A percentile compares a stretch with the other conserved stretches of the same genome.
phyloP scores from a whole-genome alignment of 306 rosid species.

The Fagus crenata region DNA sequence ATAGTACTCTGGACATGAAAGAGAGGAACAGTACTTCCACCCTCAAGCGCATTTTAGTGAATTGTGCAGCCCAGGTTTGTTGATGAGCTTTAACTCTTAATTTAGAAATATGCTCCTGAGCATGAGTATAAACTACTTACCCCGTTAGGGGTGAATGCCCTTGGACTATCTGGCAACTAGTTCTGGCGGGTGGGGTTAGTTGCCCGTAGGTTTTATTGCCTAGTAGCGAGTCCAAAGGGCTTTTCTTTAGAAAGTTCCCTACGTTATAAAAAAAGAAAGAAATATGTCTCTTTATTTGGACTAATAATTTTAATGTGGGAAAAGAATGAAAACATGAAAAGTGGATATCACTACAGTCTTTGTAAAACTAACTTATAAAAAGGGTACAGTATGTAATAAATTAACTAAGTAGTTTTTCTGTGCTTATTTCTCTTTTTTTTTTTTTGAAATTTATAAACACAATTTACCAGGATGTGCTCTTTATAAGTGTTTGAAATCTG shows the following conservation, averaged over 20 bases:
- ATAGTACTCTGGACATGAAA: constrained; percentile 61
- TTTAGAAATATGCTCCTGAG: background rate
- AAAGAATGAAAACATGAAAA: background rate
- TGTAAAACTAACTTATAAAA: background rate
- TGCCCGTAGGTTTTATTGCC: too few species aligned
- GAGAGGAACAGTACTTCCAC: constrained; percentile 66
- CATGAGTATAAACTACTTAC: too few species aligned
- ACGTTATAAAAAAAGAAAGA: background rate
- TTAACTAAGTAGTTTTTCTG: background rate
- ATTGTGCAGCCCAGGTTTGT: constrained; percentile 83
- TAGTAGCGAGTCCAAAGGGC: too few species aligned
- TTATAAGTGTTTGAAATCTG: constrained; percentile 1
- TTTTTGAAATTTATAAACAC: background rate
- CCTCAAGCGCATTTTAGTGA: constrained; percentile 69
- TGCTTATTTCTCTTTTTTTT: background rate
- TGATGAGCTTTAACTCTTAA: constrained; percentile 9
- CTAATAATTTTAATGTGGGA: constrained; percentile 7
- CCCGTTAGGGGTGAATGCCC: too few species aligned
- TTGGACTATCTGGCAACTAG: too few species aligned
- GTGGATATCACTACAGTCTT: background rate
- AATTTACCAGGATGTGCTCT: constrained; percentile 19
- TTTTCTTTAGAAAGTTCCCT: too few species aligned
- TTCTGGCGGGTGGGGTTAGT: too few species aligned
- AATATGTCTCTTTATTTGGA: constrained; percentile 19
- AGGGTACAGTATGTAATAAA: background rate